These are phyloP conservation scores for Annona cherimola DNA, from an alignment of 164 flowering plant genomes.

Conservation along the genomic window DNA sequence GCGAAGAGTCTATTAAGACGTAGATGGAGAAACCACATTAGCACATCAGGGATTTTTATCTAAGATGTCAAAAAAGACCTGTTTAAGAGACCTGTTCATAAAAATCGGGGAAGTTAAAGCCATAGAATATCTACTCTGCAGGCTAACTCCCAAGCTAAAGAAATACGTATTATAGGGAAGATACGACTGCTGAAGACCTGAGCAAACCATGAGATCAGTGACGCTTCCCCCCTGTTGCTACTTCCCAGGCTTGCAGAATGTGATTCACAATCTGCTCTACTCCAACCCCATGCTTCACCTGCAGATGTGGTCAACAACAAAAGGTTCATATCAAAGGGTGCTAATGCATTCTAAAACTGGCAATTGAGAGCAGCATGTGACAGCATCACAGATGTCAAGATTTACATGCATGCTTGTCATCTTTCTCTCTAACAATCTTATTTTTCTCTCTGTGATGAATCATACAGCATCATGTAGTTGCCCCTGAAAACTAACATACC, in stretches of 20 bases:
- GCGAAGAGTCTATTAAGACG: no score
- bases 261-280: conserved; percentile 74
- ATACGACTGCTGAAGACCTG: neutral
- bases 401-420: neutral
- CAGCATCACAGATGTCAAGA: no score
- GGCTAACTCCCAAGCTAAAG: neutral
- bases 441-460: neutral
- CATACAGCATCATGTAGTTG: no score
- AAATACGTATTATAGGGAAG: neutral
- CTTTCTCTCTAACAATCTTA: neutral
- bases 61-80: neutral
- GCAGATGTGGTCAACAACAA: conserved; percentile 16
- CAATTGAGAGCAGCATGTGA: no score
- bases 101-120: neutral
- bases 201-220: conserved; percentile 21
- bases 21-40: no score
- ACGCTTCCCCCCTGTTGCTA: conserved; percentile 65
- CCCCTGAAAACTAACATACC: neutral
- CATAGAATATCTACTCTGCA: neutral
- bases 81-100: neutral
- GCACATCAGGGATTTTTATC: neutral
- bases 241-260: conserved; percentile 71
- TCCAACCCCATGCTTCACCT: conserved; percentile 91
- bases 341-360: no score
- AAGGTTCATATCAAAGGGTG: neutral